Evolutionary conservation across 768 basidiomycete genomes (phyloP).

Genomic region (Chalciporus sphaerocephalus): DNA sequence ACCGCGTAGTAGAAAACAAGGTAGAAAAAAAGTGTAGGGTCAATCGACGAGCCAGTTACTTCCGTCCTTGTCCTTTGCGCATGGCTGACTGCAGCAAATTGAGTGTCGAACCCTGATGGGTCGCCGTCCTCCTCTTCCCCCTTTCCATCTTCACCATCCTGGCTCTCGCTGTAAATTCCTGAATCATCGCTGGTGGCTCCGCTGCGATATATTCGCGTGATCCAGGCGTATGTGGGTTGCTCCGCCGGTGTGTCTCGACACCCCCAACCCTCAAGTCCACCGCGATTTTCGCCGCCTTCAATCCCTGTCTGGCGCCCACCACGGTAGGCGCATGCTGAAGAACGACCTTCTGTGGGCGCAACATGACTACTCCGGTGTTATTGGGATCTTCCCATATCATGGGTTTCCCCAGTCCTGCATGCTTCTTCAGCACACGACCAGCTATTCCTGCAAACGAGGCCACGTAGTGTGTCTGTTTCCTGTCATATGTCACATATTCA

Average conservation of each 20-base stretch:
- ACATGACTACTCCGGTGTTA: constrained; percentile 27
- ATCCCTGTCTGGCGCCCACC: constrained; percentile 42
- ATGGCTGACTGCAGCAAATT: constrained; percentile 20
- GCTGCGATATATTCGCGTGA: constrained; percentile 43
- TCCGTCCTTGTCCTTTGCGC: too few species aligned
- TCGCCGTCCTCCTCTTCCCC: constrained; percentile 1
- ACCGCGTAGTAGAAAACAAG: neutral
- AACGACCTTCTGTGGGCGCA: constrained; percentile 25
- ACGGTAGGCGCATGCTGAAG: constrained; percentile 40
- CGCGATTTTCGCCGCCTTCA: constrained; percentile 35
- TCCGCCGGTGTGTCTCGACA: constrained; percentile 28
- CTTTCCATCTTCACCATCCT: constrained; percentile 5
- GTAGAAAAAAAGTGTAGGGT: too few species aligned
- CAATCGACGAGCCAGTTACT: neutral
- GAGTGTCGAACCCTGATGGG: constrained; percentile 3
- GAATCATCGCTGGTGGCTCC: constrained; percentile 20
- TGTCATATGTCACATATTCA: constrained; percentile 14
- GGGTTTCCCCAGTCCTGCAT: constrained; percentile 12
- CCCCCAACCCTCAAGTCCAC: constrained; percentile 31
- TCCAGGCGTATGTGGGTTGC: constrained; percentile 49
- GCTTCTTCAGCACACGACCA: constrained; percentile 16
- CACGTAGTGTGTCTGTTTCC: constrained; percentile 12
- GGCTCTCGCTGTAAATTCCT: constrained; percentile 17
- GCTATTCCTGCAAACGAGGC: constrained; percentile 33
- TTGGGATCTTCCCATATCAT: constrained; percentile 30